These are phyloP conservation scores for Solanum gracilifrons DNA, from an alignment of 257 asterid genomes.

Conservation along the genomic window DNA sequence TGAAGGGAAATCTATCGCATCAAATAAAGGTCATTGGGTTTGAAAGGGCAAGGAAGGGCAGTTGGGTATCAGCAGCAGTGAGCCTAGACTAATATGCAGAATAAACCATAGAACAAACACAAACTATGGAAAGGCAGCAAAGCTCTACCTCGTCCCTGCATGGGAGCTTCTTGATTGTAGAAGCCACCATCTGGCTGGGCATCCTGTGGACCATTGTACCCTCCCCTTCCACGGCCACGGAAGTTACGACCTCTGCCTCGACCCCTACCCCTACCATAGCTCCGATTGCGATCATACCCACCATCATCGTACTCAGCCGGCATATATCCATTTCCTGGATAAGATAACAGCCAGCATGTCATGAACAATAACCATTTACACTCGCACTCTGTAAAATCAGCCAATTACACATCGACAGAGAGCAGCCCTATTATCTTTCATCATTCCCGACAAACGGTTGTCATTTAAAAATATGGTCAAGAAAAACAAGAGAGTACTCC, in stretches of 20 bases:
- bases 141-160: conserved; percentile 30
- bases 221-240: conserved; percentile 89
- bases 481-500: not conserved
- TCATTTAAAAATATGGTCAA: not conserved
- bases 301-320: conserved; percentile 66
- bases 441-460: not conserved
- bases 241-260: conserved; percentile 72
- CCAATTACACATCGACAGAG: not conserved
- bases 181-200: conserved; percentile 46
- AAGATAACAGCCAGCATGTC: not conserved
- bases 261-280: conserved; percentile 69
- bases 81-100: not conserved
- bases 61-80: not conserved
- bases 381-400: not conserved
- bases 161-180: conserved; percentile 61
- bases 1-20: not conserved
- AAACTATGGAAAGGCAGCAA: not conserved
- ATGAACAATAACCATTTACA: not conserved
- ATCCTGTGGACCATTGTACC: conserved; percentile 48
- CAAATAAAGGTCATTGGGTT: not conserved
- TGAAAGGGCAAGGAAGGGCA: not conserved
- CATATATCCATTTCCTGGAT: conserved; percentile 57
- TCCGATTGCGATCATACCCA: conserved; percentile 52
- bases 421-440: not conserved
- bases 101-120: not conserved